A percentile compares a stretch with the other conserved stretches of the same genome.
Evolutionary conservation across 495 filamentous ascomycete genomes (phyloP).

Genomic region (Penicillium alfredii): DNA sequence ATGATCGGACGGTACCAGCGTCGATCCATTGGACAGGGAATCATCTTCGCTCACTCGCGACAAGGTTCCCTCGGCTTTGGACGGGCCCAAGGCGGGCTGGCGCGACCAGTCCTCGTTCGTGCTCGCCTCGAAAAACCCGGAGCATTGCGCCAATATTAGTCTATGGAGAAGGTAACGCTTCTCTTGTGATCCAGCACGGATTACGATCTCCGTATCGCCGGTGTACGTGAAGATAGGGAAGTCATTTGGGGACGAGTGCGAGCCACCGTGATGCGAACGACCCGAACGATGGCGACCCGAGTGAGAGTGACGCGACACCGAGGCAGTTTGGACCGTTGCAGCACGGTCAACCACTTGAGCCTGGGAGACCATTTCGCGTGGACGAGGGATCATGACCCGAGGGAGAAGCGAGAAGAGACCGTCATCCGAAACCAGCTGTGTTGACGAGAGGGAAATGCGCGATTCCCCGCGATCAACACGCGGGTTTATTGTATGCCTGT

Average conservation of each 20-base stretch:
- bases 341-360: constrained; percentile 55
- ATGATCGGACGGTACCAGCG: constrained; percentile 36
- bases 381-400: too few relatives aligned
- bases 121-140: constrained; percentile 87
- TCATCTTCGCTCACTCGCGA: constrained; percentile 55
- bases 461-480: too few relatives aligned
- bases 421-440: too few relatives aligned
- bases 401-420: too few relatives aligned
- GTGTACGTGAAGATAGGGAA: constrained; percentile 87
- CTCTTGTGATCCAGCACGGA: constrained; percentile 64
- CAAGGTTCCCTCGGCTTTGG: constrained; percentile 36
- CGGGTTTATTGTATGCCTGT: too few relatives aligned
- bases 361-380: constrained; percentile 62
- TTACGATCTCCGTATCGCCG: constrained; percentile 84
- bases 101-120: constrained; percentile 82
- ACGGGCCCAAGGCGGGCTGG: constrained; percentile 19
- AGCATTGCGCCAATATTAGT: constrained; percentile 78
- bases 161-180: constrained; percentile 80
- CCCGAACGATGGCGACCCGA: constrained; percentile 60
- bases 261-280: constrained; percentile 75
- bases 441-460: too few relatives aligned
- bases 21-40: constrained; percentile 38
- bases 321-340: constrained; percentile 42
- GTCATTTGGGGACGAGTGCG: constrained; percentile 72
- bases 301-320: constrained; percentile 52